phyloP scores from a whole-genome alignment of 2,329 filamentous ascomycete species.

The Thielaviopsis euricoi region DNA sequence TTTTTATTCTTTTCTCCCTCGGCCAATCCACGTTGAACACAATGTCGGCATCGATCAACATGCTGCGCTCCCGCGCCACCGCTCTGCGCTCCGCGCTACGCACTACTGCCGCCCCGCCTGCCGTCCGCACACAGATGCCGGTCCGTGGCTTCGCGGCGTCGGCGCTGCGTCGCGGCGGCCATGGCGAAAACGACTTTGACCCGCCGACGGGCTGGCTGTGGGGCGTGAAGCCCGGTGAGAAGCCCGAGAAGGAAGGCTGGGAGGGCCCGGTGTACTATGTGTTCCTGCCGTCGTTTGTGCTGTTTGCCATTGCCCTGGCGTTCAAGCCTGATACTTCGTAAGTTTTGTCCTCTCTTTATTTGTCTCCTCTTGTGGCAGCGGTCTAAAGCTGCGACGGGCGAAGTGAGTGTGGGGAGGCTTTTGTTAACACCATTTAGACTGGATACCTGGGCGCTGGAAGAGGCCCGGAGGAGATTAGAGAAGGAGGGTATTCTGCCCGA shows the following conservation, averaged over 20 bases:
- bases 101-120: background rate
- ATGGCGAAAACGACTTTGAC: conserved; percentile 65
- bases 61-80: background rate
- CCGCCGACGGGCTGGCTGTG: conserved; percentile 84
- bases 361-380: background rate
- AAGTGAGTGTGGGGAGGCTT: conserved; percentile 3
- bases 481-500: conserved; percentile 86
- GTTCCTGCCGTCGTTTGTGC: conserved; percentile 60
- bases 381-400: background rate
- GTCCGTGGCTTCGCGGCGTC: conserved; percentile 9
- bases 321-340: conserved; percentile 99
- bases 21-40: background rate
- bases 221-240: conserved; percentile 86
- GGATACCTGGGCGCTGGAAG: conserved; percentile 97
- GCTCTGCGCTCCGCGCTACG: background rate
- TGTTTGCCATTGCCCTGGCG: conserved; percentile 66
- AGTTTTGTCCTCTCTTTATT: conserved; percentile 26
- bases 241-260: conserved; percentile 93
- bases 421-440: conserved; percentile 43
- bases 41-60: conserved; percentile 2
- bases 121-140: background rate
- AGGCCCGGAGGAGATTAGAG: conserved; percentile 88
- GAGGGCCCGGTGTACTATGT: conserved; percentile 75
- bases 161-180: conserved; percentile 21
- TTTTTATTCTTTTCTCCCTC: background rate